Evolutionary conservation across 768 basidiomycete genomes (phyloP), one percentile per base, ranked within the genome.

Genomic region (Hygrocybe punicea): DNA sequence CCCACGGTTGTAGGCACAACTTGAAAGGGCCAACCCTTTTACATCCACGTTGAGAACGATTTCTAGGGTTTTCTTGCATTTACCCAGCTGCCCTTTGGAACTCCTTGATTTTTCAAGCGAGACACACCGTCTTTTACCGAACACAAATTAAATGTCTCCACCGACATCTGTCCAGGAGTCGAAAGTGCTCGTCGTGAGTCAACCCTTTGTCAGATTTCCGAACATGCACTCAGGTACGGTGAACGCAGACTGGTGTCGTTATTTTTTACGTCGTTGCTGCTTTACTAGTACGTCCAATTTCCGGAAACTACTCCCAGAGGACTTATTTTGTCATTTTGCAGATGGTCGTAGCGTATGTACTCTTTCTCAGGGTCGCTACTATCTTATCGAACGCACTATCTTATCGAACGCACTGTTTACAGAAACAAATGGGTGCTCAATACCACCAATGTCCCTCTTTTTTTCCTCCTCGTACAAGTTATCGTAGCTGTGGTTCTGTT

Each of bases 361-460:
- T 29, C 49, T 54, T 16, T 49, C 36, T 47, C 29, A n/a, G 57
- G 56, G 48, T 24, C 9, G 50, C 33, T 17, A 33, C 9, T 45
- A 16, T 23, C 51, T 8, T n/a, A 37, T 16, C 51, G 25, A 51
- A 53, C 60, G 56, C 64, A 44, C 9, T 45, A 16, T 23, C 51
- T 8, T n/a, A 37, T 16, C 51, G 25, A 51, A 53, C 60, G 56
- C 64, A 44, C n/a, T 58, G 39, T 13, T 40, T 56, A 2, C 70
- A 92, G 90, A 37, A 93, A 93, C 65, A 93, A 94, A 88, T 92
- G 90, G 91, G 93, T 95, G 11, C 77, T 96, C 25, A 86, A 87
- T 67, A 72, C 73, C 19, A 90, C 91, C 16, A 68, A 77, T 13
- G 82, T 83, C 2, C 93, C 93, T 0, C 78, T 95, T 2, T 95